Conservation (phyloP, 768 basidiomycete species). For the Cystofilobasidium ferigula region DNA sequence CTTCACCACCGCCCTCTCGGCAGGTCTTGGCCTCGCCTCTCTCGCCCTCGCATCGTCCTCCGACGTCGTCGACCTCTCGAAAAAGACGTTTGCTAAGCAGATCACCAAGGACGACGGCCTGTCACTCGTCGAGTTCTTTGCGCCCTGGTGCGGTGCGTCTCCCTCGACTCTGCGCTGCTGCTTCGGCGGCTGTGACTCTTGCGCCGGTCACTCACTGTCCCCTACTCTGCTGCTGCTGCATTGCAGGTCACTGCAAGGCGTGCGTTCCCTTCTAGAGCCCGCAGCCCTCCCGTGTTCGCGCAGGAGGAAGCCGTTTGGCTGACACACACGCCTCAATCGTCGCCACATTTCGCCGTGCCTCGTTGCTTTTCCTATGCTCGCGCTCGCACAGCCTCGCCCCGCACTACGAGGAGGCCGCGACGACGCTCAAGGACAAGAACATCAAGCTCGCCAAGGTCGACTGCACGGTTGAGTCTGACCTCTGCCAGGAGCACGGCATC, state of each 20-base stretch:
- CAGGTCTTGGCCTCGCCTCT: background rate
- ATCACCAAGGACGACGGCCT: background rate
- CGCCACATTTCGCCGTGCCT: background rate
- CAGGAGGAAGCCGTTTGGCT: background rate
- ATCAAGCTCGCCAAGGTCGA: slow-evolving; percentile 73
- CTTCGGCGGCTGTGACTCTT: too few species aligned
- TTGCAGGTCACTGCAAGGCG: slow-evolving; percentile 62
- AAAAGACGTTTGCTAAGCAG: slow-evolving; percentile 2
- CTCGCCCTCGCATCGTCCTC: background rate
- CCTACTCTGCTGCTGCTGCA: background rate
- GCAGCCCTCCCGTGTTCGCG: background rate
- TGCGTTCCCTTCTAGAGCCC: slow-evolving; percentile 28
- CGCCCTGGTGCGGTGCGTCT: slow-evolving; percentile 11
- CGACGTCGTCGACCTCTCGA: slow-evolving; percentile 2
- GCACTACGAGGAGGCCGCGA: slow-evolving; percentile 63
- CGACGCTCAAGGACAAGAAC: slow-evolving; percentile 73
- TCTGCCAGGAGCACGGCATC: slow-evolving; percentile 78
- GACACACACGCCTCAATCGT: too few species aligned
- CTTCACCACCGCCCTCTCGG: background rate
- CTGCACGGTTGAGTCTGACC: slow-evolving; percentile 69
- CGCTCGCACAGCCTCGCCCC: slow-evolving; percentile 71
- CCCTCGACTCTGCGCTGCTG: background rate
- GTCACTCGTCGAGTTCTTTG: slow-evolving; percentile 14
- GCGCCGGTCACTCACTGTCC: background rate
- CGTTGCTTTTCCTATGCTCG: background rate